phyloP scores from a whole-genome alignment of 2,329 filamentous ascomycete genomes.

The Fusarium sp. region DNA sequence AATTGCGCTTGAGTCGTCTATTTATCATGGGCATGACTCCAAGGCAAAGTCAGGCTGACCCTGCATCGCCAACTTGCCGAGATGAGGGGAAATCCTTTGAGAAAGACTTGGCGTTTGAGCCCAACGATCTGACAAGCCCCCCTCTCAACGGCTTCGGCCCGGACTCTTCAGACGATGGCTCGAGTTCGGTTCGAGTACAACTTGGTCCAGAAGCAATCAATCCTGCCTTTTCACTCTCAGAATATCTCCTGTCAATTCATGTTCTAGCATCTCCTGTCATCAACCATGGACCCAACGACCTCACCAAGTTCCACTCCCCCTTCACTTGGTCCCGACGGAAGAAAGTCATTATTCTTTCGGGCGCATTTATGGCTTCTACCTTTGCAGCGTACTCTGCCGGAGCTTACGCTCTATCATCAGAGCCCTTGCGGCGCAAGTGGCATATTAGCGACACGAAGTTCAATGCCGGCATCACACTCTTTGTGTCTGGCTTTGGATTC shows the following conservation, averaged over 20 bases:
- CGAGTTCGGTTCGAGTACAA: not conserved
- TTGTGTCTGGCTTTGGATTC: slow-evolving; percentile 75
- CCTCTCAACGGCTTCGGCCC: not conserved
- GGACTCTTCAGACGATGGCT: slow-evolving; percentile 1
- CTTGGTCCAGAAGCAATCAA: slow-evolving; percentile 21
- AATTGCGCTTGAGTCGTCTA: too few species aligned
- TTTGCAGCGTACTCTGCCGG: slow-evolving; percentile 77
- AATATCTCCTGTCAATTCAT: not conserved
- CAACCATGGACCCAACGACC: not conserved
- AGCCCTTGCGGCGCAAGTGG: slow-evolving; percentile 71
- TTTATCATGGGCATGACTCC: not conserved
- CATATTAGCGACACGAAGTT: slow-evolving; percentile 69
- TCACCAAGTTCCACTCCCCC: slow-evolving; percentile 1
- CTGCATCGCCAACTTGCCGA: not conserved
- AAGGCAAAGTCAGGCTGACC: not conserved
- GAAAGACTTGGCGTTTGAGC: not conserved
- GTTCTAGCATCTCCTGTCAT: not conserved
- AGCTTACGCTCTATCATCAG: slow-evolving; percentile 71
- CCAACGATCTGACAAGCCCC: slow-evolving; percentile 1
- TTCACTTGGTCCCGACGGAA: slow-evolving; percentile 33
- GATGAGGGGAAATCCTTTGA: not conserved
- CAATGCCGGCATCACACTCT: slow-evolving; percentile 74
- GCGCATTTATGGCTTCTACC: slow-evolving; percentile 62
- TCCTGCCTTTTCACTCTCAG: not conserved
- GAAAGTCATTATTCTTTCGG: slow-evolving; percentile 40